Evolutionary conservation across 2,329 filamentous ascomycete species (phyloP).

Genomic region (Rhexocercosporidium sp.): DNA sequence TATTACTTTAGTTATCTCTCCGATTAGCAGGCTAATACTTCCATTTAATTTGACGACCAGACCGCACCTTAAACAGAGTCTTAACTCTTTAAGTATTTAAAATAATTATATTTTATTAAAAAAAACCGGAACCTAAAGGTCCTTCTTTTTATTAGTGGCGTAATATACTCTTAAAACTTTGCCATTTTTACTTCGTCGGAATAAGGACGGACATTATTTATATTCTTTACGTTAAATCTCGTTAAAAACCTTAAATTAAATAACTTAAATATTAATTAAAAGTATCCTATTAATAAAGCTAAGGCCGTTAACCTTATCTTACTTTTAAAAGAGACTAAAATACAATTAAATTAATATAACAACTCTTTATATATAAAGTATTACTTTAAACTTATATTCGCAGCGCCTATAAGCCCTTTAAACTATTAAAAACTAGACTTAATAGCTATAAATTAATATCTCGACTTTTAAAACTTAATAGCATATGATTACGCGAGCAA

Average conservation of each 20-base stretch:
- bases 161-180: conserved; percentile 80
- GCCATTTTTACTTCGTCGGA: conserved; percentile 66
- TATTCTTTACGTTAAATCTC: conserved; percentile 22
- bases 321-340: conserved; percentile 32
- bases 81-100: conserved; percentile 77
- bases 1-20: conserved; percentile 53
- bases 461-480: conserved; percentile 68
- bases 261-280: no score
- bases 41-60: conserved; percentile 54
- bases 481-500: conserved; percentile 61
- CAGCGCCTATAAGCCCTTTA: conserved; percentile 52
- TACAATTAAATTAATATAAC: conserved; percentile 54
- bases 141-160: conserved; percentile 80
- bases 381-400: conserved; percentile 59
- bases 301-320: no score
- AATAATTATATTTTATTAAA: conserved; percentile 79
- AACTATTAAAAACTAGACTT: conserved; percentile 56
- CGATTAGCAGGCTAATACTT: conserved; percentile 69
- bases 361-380: conserved; percentile 45
- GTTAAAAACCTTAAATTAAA: conserved; percentile 27
- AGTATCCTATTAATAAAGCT: no score
- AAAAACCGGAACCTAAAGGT: conserved; percentile 82
- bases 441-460: conserved; percentile 49
- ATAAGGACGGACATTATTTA: conserved; percentile 42
- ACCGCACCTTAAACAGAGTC: conserved; percentile 49